Percentiles rank a stretch among this genome's conserved stretches.
These are phyloP conservation scores for Salix viminalis DNA, from an alignment of 345 rosid species.

Conservation along the genomic window DNA sequence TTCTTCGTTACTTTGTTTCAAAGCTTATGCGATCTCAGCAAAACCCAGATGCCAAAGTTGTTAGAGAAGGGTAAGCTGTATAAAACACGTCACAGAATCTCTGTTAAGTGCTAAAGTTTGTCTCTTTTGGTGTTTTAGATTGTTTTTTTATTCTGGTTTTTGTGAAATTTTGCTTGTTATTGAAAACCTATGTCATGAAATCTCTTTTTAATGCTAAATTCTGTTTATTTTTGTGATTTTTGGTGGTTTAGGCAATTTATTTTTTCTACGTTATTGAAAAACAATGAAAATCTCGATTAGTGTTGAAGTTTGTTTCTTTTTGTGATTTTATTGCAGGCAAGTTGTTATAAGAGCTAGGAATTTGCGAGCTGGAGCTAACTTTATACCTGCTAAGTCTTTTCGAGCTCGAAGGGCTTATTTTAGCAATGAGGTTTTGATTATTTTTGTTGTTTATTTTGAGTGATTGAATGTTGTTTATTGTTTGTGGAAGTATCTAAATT, in stretches of 20 bases:
- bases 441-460: background rate
- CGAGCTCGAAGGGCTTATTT: conserved; percentile 77
- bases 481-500: background rate
- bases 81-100: background rate
- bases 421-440: conserved; percentile 68
- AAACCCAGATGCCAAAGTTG: conserved; percentile 68
- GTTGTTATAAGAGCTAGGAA: conserved; percentile 81
- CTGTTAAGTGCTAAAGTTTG: background rate
- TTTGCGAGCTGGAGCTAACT: conserved; percentile 82
- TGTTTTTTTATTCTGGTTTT: background rate
- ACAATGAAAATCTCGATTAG: background rate
- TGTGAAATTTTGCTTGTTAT: background rate
- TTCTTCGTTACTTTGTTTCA: conserved; percentile 80
- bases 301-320: background rate
- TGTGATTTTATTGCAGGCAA: conserved; percentile 45
- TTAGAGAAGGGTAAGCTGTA: conserved; percentile 74
- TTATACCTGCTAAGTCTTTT: conserved; percentile 76
- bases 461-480: background rate
- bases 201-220: background rate
- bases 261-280: background rate
- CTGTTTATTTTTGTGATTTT: background rate
- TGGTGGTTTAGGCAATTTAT: background rate
- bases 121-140: background rate
- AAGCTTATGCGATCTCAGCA: conserved; percentile 89
- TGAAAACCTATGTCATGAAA: background rate